These are phyloP conservation scores for Eutrema salsugineum DNA, from an alignment of 441 rosid species.

Conservation along the genomic window DNA sequence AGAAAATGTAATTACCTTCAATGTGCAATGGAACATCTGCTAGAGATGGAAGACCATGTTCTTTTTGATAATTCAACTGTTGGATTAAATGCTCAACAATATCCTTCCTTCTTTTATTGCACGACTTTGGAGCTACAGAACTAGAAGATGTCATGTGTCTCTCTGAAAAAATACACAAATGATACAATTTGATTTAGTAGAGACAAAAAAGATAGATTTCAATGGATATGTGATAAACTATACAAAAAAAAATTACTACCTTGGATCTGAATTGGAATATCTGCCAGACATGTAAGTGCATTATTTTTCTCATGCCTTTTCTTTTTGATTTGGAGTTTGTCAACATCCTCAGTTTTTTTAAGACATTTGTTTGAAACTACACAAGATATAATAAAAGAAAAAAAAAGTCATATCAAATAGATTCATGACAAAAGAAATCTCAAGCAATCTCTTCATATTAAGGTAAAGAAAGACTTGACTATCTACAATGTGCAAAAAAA, in stretches of 20 bases:
- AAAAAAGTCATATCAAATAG: neutral
- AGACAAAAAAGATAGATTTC: neutral
- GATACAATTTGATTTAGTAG: neutral
- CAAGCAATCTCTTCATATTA: neutral
- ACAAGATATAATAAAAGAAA: neutral
- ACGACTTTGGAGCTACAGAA: neutral
- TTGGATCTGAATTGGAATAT: neutral
- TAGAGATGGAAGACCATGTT: conserved; percentile 10
- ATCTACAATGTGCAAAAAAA: neutral
- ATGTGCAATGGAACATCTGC: conserved; percentile 24
- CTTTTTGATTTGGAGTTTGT: neutral
- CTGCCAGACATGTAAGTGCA: neutral
- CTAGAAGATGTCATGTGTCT: neutral
- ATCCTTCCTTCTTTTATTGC: neutral
- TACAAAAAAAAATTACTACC: neutral
- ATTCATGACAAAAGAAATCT: neutral
- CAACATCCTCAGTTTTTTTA: neutral
- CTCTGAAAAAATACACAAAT: neutral
- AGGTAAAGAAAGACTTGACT: neutral
- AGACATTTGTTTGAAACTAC: neutral
- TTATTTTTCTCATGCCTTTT: neutral
- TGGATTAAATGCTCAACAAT: neutral
- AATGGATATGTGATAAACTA: neutral
- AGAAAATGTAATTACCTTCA: conserved; percentile 7
- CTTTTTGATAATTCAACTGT: conserved; percentile 7